Evolutionary conservation across 148 eudicot genomes (phyloP), one percentile per base, ranked within the genome.

Genomic region (Chenopodium album): DNA sequence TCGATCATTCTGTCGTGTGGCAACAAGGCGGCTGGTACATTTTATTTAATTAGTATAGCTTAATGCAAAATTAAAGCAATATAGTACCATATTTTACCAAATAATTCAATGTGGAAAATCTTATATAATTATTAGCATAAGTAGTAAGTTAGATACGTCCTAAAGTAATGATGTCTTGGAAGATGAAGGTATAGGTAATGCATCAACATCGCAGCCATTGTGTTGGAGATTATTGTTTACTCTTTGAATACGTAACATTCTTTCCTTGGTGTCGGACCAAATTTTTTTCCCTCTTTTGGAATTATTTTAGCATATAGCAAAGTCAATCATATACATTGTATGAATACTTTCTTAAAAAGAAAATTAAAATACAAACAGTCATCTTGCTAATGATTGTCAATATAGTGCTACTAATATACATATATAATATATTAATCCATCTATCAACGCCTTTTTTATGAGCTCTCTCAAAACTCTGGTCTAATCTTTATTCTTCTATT

Each of bases 11-110:
- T 72, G 82, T 73, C 77, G 76, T 8, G 5, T 12, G 7, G 3
- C 16, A 71, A 8, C 23, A 71, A 59, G 77, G 73, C 68, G 76
- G 81, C 76, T 70, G 76, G 29, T 19, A 37, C 64, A 75, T 54
- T 75, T 48, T 26, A 52, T 16, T 6, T 50, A 8, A 17, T 47
- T 14, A 4, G 22, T 50, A 13, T 50, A 50, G 3, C 14, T 11
- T 50, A 50, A 56, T 41, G 44, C 44, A 41, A 41, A 41, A 41
- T 41, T 41, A 56, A 56, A 2, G 62, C 13, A 56, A 56, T 56
- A 22, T 20, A 20, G 66, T 4, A 62, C 66, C 4, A 16, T 31
- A 28, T 26, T 28, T 50, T 29, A 59, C 8, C 44, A 41, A 41
- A 41, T 0, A 41, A 41, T 41, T 41, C 44, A 41, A 52, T 52